These are phyloP conservation scores for Pythium aristosporum DNA, from an alignment of 352 stramenopile genomes.

Conservation along the genomic window DNA sequence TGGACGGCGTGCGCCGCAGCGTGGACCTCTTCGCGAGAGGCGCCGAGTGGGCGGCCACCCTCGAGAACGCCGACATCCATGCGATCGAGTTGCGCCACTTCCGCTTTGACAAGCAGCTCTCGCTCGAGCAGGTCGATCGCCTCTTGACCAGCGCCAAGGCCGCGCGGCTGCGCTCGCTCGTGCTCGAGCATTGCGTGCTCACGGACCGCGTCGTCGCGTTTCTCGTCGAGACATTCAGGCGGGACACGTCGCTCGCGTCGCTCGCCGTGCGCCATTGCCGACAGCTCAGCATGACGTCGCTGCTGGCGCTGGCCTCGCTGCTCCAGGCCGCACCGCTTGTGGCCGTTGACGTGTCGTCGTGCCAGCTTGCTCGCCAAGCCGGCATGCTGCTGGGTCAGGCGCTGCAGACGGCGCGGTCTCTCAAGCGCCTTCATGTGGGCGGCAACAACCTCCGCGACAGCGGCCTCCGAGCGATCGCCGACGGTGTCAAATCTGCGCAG, in stretches of 20 bases:
- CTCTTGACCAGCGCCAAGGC: slow-evolving; percentile 5
- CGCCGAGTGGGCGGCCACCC: neutral
- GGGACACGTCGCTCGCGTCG: slow-evolving; percentile 21
- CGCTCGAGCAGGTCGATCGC: slow-evolving; percentile 31
- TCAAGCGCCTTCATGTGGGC: slow-evolving; percentile 39
- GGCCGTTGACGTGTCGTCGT: slow-evolving; percentile 49
- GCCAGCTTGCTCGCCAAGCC: slow-evolving; percentile 49
- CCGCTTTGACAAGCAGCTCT: slow-evolving; percentile 18
- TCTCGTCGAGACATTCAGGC: slow-evolving; percentile 28
- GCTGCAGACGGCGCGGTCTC: slow-evolving; percentile 31
- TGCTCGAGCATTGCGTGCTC: slow-evolving; percentile 40
- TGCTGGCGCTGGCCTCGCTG: slow-evolving; percentile 45
- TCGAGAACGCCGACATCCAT: neutral
- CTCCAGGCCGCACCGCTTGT: slow-evolving; percentile 35
- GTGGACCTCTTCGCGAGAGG: slow-evolving; percentile 8
- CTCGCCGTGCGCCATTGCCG: slow-evolving; percentile 32
- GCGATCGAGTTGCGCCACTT: slow-evolving; percentile 13
- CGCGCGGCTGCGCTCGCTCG: slow-evolving; percentile 29
- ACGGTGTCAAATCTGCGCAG: slow-evolving; percentile 28
- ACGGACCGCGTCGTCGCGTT: slow-evolving; percentile 40
- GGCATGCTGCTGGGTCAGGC: slow-evolving; percentile 64
- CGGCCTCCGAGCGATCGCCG: slow-evolving; percentile 45
- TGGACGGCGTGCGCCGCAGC: neutral
- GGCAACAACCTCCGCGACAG: slow-evolving; percentile 61
- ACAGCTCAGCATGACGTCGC: slow-evolving; percentile 58